Percentiles rank a stretch among this genome's conserved stretches.
These are phyloP conservation scores for Oryza glumipatula DNA, from an alignment of 176 grass and related monocot genomes.

Conservation along the genomic window DNA sequence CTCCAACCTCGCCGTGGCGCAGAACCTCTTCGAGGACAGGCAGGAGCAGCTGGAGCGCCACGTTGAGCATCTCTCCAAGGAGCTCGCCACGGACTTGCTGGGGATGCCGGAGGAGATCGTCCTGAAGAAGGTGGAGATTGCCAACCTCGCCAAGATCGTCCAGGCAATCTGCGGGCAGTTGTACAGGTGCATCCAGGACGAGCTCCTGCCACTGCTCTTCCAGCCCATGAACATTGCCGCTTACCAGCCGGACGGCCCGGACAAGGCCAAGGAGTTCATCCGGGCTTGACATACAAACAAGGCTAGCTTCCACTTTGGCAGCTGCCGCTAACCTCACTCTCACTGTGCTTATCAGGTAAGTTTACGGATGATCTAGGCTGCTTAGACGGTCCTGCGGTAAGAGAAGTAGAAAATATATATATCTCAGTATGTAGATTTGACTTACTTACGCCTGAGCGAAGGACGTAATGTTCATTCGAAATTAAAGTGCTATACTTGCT, in stretches of 20 bases:
- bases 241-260: slow-evolving; percentile 31
- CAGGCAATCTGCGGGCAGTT: slow-evolving; percentile 42
- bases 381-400: not conserved
- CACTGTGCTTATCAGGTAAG: too few relatives aligned
- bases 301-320: not conserved
- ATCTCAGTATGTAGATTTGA: too few relatives aligned
- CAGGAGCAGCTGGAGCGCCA: slow-evolving; percentile 48
- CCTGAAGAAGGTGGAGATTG: not conserved
- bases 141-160: slow-evolving; percentile 35
- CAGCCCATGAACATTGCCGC: slow-evolving; percentile 18
- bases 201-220: slow-evolving; percentile 44
- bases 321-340: not conserved
- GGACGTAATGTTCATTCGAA: too few relatives aligned
- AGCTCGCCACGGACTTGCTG: not conserved
- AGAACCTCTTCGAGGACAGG: slow-evolving; percentile 52
- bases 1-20: slow-evolving; percentile 10
- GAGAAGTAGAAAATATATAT: not conserved
- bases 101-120: slow-evolving; percentile 5
- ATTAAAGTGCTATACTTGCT: too few relatives aligned
- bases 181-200: slow-evolving; percentile 54
- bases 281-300: not conserved
- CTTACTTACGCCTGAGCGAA: too few relatives aligned
- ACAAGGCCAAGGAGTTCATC: slow-evolving; percentile 43
- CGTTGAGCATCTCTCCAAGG: slow-evolving; percentile 48
- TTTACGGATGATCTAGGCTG: not conserved